Evolutionary conservation across 2,329 filamentous ascomycete species (phyloP).

Genomic region (Fusarium sp.): DNA sequence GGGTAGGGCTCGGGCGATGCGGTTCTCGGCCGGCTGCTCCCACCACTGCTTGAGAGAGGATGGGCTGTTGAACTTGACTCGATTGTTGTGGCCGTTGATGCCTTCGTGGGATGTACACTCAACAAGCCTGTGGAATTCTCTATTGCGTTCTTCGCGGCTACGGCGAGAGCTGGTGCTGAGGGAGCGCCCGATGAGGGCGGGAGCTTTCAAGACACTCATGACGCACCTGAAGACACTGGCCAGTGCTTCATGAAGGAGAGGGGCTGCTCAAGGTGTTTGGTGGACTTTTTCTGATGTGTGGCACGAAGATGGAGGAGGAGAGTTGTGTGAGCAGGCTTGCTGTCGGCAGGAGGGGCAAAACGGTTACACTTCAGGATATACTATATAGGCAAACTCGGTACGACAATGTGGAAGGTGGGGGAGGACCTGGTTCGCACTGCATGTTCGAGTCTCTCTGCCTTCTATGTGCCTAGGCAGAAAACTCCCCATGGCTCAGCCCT

Average conservation of each 20-base stretch:
- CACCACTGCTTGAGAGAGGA: background rate
- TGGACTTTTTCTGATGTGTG: too few relatives aligned
- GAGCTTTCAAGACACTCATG: background rate
- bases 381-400: too few relatives aligned
- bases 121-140: background rate
- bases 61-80: background rate
- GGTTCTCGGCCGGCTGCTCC: background rate
- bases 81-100: background rate
- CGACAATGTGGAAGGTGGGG: too few relatives aligned
- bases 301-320: background rate
- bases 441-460: too few relatives aligned
- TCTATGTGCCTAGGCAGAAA: too few relatives aligned
- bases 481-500: too few relatives aligned
- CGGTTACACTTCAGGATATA: too few relatives aligned
- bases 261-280: too few relatives aligned
- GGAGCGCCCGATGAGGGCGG: background rate
- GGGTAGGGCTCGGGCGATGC: background rate
- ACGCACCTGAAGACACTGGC: background rate
- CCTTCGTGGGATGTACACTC: background rate
- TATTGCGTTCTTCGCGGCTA: background rate
- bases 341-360: background rate
- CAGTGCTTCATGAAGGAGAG: background rate
- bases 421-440: too few relatives aligned
- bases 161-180: background rate
- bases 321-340: background rate